Percentiles rank a stretch among this genome's conserved stretches.
These are phyloP conservation scores for Lepiota venenata DNA, from an alignment of 768 basidiomycete genomes.

Conservation along the genomic window DNA sequence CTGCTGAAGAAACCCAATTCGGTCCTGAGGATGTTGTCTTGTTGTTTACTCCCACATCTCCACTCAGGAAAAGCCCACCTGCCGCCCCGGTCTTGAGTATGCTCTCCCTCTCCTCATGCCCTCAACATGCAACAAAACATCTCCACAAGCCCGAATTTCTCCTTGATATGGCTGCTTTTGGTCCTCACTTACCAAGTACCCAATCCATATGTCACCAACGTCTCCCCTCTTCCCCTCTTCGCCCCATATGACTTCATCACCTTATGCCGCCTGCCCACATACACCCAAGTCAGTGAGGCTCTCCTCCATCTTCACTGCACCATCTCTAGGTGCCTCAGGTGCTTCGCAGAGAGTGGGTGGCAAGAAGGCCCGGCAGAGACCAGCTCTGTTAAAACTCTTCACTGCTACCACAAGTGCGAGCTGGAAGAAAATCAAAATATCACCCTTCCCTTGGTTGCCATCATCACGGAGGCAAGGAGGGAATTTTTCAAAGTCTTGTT, in stretches of 20 bases:
- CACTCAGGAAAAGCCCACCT: constrained; percentile 28
- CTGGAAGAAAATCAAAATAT: constrained; percentile 2
- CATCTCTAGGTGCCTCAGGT: background rate
- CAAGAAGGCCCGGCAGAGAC: constrained; percentile 29
- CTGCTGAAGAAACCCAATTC: constrained; percentile 23
- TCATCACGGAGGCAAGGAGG: constrained; percentile 13
- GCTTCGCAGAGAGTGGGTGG: background rate
- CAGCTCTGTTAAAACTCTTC: constrained; percentile 33
- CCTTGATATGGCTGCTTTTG: constrained; percentile 34
- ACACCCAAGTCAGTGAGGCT: constrained; percentile 3
- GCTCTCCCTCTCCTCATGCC: constrained; percentile 34
- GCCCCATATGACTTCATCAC: background rate
- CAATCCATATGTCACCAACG: background rate
- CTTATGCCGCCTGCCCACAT: background rate
- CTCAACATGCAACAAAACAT: constrained; percentile 28
- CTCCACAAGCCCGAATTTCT: constrained; percentile 32
- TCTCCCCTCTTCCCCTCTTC: constrained; percentile 5
- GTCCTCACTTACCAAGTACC: constrained; percentile 18
- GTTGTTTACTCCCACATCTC: constrained; percentile 17
- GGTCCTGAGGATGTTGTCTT: constrained; percentile 22
- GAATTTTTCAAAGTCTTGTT: constrained; percentile 33
- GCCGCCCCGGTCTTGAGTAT: constrained; percentile 34
- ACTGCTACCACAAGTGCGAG: constrained; percentile 15
- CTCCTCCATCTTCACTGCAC: constrained; percentile 4
- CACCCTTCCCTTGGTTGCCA: background rate